Evolutionary conservation across 179 eudicot species (phyloP), one percentile per base, ranked within the genome.

Genomic region (Gypsophila paniculata): DNA sequence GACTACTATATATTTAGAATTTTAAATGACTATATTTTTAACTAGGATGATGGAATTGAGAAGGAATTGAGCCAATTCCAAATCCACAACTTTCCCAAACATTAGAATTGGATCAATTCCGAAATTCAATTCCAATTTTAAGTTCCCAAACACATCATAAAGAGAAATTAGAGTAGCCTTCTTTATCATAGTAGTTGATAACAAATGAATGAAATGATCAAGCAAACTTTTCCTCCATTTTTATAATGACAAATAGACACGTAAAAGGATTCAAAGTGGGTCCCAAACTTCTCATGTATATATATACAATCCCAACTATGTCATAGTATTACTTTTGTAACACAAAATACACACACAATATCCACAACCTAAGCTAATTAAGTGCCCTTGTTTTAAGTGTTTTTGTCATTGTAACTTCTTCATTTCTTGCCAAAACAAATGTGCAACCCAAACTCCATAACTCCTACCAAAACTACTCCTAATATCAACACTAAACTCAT

Each of bases 401-500:
- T 59, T 42, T 48, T 17, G n/a, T n/a, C n/a, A 15, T 49, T 38
- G 14, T 52, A 64, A 58, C 29, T 52, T 57, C 34, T 44, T 18
- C 32, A 21, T 5, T 49, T 72, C 34, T 29, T 65, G 5, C 6
- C 57, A 13, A 39, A 34, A 10, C 19, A 67, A 54, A 83, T 84
- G 86, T 81, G 86, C 71, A 89, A 81, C 82, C 73, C 78, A 53
- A 86, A 81, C 49, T 80, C 88, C n/a, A 77, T 88, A 61, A 78
- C 88, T 71, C 75, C 87, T 44, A 76, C 72, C 60, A 84, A 87
- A 78, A 72, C 81, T 82, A 85, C 69, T n/a, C n/a, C n/a, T 72
- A 8, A 52, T 42, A 79, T 75, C 52, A 84, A 86, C 76, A 60
- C 81, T 78, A 85, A 81, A 54, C 72, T 79, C 77, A 60, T 64